Base-by-base conservation (phyloP, 164 flowering plant species). In the Macadamia tetraphylla region DNA sequence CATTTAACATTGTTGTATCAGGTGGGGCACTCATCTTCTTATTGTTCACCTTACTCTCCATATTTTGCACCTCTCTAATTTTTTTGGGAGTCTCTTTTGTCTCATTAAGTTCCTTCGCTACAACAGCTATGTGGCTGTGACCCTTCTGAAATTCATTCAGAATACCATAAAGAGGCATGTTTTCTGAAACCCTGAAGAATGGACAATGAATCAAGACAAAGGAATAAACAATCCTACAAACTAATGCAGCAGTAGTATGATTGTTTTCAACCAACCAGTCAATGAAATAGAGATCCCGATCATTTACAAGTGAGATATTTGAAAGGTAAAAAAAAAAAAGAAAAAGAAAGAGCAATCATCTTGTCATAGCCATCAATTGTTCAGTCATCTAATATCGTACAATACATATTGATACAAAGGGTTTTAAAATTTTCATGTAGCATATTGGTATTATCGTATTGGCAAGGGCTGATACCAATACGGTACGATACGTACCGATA, bases 121-220 rank as follows among this genome's bases (percentile, higher is more conserved):
- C 98, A 68, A 84, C 93, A 73, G 98, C 97, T 73, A 93, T 82
- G 80, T 92, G 98, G 68, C 96, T 90, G 64, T 86, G 91, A 61
- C 96, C 98, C 81, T 92, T 92, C 74, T 92, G 98, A 76, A 93
- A 93, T 77, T 90, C 95, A 76, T 90, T 93, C 32, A 89, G 84
- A 61, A 93, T 93, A 76, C 90, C 97, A 80, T 93, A 93, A 17
- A 90, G 91, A 40, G 98, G 95, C 86, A 93, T 85, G 75, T 80
- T 77, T 73, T 83, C 95, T 14, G 76, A 63, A 30, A 76, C 79
- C 71, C 79, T 76, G 79, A 51, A 74, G 29, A 46, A 35, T 35
- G 40, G 40, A 35, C 40, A 35, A 35, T 35, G 5, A 35, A 35
- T 35, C 40, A 35, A 35, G 40, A 35, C 40, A 35, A 35, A 35